Evolutionary conservation across 805 yeast species (phyloP).

Genomic region (Vanderwaltozyma yarrowii): DNA sequence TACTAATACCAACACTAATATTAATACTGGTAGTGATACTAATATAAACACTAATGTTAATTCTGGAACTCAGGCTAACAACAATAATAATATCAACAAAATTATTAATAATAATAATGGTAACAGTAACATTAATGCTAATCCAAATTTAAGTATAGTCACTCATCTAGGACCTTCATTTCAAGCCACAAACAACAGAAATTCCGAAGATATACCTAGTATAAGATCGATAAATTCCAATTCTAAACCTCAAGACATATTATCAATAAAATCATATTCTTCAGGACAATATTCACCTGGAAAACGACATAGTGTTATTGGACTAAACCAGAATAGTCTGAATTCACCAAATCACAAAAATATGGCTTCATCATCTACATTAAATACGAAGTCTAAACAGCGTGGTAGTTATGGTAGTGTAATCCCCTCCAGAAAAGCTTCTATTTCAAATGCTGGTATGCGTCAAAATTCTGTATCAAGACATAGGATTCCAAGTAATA

Average conservation of each 20-base stretch:
- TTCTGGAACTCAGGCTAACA: too few species aligned
- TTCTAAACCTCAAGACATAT: conserved; percentile 12
- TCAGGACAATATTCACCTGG: conserved; percentile 19
- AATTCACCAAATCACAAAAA: conserved; percentile 2
- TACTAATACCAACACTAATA: too few species aligned
- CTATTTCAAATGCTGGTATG: conserved; percentile 1
- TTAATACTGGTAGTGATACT: too few species aligned
- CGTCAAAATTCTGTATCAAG: background rate
- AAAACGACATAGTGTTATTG: conserved; percentile 16
- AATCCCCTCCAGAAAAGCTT: background rate
- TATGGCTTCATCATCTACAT: background rate
- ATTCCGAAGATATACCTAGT: conserved; percentile 14
- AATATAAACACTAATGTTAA: too few species aligned
- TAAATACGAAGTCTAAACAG: background rate
- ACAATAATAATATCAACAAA: too few species aligned
- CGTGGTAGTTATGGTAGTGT: background rate
- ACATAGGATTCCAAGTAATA: conserved; percentile 3
- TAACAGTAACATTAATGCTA: too few species aligned
- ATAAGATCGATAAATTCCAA: conserved; percentile 9
- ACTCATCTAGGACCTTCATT: conserved; percentile 2
- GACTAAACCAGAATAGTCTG: conserved; percentile 8
- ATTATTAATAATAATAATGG: too few species aligned
- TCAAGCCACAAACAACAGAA: background rate
- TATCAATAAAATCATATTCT: conserved; percentile 18
- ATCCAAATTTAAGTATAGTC: too few species aligned